Evolutionary conservation across 192 early-diverging fungal genomes (phyloP), one percentile per base, ranked within the genome.

Genomic region (Obelidium mucronatum): DNA sequence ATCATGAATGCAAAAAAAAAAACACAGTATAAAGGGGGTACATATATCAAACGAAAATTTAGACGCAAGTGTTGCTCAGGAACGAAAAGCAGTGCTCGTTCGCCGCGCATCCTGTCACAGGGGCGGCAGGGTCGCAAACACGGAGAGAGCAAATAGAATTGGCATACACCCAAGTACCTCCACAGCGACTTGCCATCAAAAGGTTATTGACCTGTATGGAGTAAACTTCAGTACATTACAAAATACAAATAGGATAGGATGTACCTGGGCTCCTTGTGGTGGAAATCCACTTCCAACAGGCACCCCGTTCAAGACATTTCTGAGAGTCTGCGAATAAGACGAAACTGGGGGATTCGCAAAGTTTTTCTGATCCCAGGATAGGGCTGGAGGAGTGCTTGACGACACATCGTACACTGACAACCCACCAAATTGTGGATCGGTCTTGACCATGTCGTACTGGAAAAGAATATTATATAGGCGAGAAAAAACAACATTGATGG

Each of bases 131-230:
- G 26, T 60, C 33, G 26, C 62, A 64, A 40, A 37, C 35, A n/a
- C 22, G n/a, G 33, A 36, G 8, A n/a, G 39, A 40, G 35, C 72
- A 74, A 19, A 34, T 74, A 2, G 72, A 24, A 51, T 74, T 74
- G 3, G 72, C 72, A 42, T 74, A 40, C 26, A 63, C 72, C 72
- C 72, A 74, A 13, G 72, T 74, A 13, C 58, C 72, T 2, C 72
- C 72, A 63, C 72, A 74, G 1, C 70, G 40, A 22, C 22, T 34
- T 1, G 31, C 36, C 3, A 59, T 36, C 2, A 59, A 15, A 39
- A 40, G 15, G 39, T 33, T 37, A 40, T 24, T 65, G 5, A 8
- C 5, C 59, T 22, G 59, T 61, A 22, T 31, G 59, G 17, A n/a
- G n/a, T n/a, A n/a, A n/a, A n/a, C n/a, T n/a, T n/a, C n/a, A n/a